Base-by-base conservation (phyloP, 1,284 basidiomycete genomes). In the Fomitopsis palustris region DNA sequence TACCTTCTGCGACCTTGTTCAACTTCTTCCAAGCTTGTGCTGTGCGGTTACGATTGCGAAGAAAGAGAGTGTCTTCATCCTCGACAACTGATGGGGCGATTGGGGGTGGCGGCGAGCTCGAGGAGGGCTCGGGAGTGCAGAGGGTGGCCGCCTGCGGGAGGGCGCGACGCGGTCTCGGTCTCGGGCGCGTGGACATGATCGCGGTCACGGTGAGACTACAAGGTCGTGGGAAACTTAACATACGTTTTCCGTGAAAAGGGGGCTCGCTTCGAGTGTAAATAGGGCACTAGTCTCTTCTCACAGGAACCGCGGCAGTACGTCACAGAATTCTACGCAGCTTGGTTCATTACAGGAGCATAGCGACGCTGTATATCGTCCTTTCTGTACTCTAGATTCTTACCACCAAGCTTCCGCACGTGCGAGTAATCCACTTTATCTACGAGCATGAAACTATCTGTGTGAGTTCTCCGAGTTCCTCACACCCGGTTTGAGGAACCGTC, bases 41-140 rank as follows among this genome's bases (percentile, higher is more conserved):
- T 2, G 81, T 81, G 55, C 84, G 77, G 59, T 79, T 78, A 39
- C 73, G 75, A 65, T 89, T 90, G 53, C 81, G 79, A 64, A 88
- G 79, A 65, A 91, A 91, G 67, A 82, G 75, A 14, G 80, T 82
- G 69, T 91, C 87, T 57, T 82, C 82, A 56, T 88, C 83, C 17
- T 79, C 70, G n/a, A 58, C 56, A 23, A 55, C 33, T 38, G 57
- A 33, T 1, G 52, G 37, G 4, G 55, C 23, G 2, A 49, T 31
- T 6, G 62, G 55, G n/a, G 67, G 61, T 19, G 69, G 59, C 38
- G 67, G 39, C 2, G 62, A 38, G 3, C 51, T 19, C 12, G 65
- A 60, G 25, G 65, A 64, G 1, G 68, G 61, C 12, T 58, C 62
- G 14, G 67, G 21, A 68, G 64, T 27, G 69, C 62, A 57, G 72